Conservation (phyloP, 2,329 filamentous ascomycete genomes). For the Colletotrichum sp. region DNA sequence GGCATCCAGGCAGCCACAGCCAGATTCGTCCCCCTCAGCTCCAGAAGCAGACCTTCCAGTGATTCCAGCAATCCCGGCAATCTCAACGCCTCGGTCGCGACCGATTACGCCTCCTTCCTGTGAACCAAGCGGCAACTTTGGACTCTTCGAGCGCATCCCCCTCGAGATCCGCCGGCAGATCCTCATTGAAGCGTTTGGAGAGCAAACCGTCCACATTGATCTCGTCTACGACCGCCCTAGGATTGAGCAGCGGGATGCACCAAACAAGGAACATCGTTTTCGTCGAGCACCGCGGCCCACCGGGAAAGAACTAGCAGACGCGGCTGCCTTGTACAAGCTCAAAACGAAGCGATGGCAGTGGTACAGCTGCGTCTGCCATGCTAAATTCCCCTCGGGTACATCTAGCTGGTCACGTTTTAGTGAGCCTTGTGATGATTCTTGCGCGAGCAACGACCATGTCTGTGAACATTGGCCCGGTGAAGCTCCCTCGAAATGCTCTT, state of each 20-base stretch:
- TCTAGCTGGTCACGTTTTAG: background rate
- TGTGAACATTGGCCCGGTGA: background rate
- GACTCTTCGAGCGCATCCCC: conserved; percentile 27
- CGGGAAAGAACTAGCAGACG: background rate
- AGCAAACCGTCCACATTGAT: conserved; percentile 27
- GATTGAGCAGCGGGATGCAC: background rate
- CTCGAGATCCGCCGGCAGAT: conserved; percentile 37
- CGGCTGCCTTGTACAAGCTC: background rate
- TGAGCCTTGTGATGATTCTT: background rate
- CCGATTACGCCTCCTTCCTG: background rate
- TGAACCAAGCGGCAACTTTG: background rate
- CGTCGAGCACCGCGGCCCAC: background rate
- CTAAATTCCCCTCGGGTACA: background rate
- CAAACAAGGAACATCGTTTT: background rate
- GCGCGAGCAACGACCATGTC: background rate
- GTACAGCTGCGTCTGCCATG: conserved; percentile 10
- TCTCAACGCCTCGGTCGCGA: background rate
- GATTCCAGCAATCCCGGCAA: background rate
- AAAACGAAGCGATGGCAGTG: background rate
- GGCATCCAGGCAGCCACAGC: background rate
- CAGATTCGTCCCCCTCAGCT: background rate
- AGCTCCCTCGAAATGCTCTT: background rate
- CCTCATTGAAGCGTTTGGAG: conserved; percentile 27
- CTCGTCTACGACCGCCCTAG: conserved; percentile 18
- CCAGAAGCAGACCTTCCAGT: background rate